Conservation (phyloP, 441 rosid genomes). For the Geranium incanum region DNA sequence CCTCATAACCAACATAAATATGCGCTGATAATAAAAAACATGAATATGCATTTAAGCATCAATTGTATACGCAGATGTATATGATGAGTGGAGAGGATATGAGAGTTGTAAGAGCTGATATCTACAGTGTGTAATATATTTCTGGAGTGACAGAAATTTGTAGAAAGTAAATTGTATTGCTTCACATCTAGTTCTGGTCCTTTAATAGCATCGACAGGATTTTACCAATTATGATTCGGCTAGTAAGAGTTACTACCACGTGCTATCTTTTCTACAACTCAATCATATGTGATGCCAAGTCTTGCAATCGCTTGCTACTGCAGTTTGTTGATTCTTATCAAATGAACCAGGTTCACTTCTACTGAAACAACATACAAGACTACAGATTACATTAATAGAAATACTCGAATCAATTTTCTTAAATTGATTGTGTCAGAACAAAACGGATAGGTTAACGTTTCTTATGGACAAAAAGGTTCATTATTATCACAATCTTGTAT, state of each 20-base stretch:
- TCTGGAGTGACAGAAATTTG: neutral
- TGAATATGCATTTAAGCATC: neutral
- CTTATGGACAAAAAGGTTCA: neutral
- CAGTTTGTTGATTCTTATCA: neutral
- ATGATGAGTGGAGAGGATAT: neutral
- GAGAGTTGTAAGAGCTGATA: neutral
- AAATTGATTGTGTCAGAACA: neutral
- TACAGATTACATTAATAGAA: neutral
- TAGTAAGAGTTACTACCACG: neutral
- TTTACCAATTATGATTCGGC: neutral
- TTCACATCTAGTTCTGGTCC: neutral
- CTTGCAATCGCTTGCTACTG: neutral
- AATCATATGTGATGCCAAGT: neutral
- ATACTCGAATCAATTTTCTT: constrained; percentile 5
- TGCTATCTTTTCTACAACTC: neutral
- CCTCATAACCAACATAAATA: neutral
- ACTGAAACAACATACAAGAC: neutral
- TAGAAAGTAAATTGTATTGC: neutral
- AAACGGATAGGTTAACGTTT: neutral
- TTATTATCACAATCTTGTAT: neutral
- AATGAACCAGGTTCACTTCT: neutral
- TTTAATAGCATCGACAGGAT: neutral
- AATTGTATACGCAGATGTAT: neutral
- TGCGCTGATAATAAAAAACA: too few species aligned
- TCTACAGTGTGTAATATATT: neutral